Percentiles rank a stretch among this genome's conserved stretches.
Evolutionary conservation across 495 filamentous ascomycete genomes (phyloP).

Genomic region (Hypoxylon fuscum): DNA sequence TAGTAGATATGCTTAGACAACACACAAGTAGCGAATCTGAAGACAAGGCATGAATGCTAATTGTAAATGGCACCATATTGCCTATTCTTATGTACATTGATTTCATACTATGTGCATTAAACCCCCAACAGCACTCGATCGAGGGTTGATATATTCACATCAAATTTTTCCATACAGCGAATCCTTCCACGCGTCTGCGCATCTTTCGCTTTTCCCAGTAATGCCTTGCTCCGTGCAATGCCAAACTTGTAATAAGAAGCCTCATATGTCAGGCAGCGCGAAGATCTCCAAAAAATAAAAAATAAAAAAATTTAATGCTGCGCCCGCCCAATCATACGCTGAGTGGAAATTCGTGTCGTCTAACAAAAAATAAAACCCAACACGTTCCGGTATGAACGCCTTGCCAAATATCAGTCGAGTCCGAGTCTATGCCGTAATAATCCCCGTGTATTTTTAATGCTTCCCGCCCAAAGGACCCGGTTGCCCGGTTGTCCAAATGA

Average conservation of each 20-base stretch:
- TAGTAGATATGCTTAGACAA: too few species aligned
- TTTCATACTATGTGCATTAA: not conserved
- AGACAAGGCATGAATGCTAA: not conserved
- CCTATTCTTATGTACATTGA: not conserved
- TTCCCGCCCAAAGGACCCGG: constrained; percentile 32
- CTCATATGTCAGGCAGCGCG: constrained; percentile 5
- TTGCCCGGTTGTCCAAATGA: constrained; percentile 34
- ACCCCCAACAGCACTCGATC: too few species aligned
- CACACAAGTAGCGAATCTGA: too few species aligned
- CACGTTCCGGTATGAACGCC: constrained; percentile 29
- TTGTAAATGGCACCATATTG: not conserved
- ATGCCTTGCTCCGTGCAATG: constrained; percentile 27
- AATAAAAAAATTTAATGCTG: not conserved
- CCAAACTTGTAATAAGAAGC: constrained; percentile 9
- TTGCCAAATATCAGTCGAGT: constrained; percentile 29
- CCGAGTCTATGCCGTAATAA: constrained; percentile 33
- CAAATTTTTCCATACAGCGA: not conserved
- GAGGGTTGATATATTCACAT: not conserved
- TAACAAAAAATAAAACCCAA: constrained; percentile 7
- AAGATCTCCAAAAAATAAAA: not conserved
- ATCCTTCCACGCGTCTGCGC: not conserved
- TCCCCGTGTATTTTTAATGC: constrained; percentile 38
- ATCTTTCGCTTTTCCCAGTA: constrained; percentile 7
- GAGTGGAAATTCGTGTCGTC: constrained; percentile 37
- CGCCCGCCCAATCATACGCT: constrained; percentile 11